Evolutionary conservation across 345 rosid species (phyloP).

Genomic region (Turnera subulata): DNA sequence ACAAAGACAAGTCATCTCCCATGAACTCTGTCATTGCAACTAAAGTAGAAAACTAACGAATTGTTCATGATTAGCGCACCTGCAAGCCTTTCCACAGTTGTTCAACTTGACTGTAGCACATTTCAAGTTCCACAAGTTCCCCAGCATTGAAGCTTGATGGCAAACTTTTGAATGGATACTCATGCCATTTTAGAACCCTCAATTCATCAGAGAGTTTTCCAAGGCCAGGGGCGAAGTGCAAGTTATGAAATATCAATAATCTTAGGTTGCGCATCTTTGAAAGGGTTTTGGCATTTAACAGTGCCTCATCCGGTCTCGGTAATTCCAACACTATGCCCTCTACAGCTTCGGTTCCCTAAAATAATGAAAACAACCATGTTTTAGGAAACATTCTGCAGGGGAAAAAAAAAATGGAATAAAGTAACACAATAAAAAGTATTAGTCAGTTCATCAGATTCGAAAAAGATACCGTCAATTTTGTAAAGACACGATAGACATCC

Average conservation of each 20-base stretch:
- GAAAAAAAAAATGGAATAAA: not conserved
- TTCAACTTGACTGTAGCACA: constrained; percentile 8
- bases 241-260: constrained; percentile 21
- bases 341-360: constrained; percentile 29
- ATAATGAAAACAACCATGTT: not conserved
- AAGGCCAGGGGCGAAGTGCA: not conserved
- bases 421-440: not conserved
- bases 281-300: constrained; percentile 22
- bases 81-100: constrained; percentile 5
- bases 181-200: constrained; percentile 13
- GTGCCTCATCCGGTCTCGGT: constrained; percentile 12
- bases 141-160: constrained; percentile 11
- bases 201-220: constrained; percentile 5
- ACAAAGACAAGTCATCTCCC: not conserved
- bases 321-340: constrained; percentile 26
- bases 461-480: constrained; percentile 16
- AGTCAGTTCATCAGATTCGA: not conserved
- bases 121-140: constrained; percentile 6
- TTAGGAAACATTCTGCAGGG: too few relatives aligned
- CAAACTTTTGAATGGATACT: constrained; percentile 15
- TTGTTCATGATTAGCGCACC: not conserved
- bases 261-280: constrained; percentile 28
- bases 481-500: constrained; percentile 21
- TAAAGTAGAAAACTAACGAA: not conserved
- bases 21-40: not conserved